Evolutionary conservation across 2,329 filamentous ascomycete species (phyloP).

Genomic region (Colletotrichum tropicale): DNA sequence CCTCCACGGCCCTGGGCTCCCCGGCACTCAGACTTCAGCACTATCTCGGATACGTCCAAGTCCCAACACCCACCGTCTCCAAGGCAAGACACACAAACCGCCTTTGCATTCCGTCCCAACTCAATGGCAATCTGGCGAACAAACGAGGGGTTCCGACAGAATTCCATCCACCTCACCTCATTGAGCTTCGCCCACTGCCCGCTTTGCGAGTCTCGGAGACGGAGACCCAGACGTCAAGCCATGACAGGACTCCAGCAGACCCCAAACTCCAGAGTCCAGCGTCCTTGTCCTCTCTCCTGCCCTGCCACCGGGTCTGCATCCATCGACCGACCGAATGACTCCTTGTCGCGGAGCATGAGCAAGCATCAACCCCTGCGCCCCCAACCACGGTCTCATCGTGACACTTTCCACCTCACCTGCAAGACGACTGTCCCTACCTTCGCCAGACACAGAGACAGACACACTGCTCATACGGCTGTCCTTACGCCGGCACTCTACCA

Average conservation of each 20-base stretch:
- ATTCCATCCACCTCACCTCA: background rate
- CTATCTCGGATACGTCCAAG: slow-evolving; percentile 4
- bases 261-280: background rate
- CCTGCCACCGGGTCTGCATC: background rate
- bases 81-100: background rate
- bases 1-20: background rate
- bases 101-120: slow-evolving; percentile 3
- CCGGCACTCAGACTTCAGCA: slow-evolving; percentile 5
- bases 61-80: background rate
- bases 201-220: background rate
- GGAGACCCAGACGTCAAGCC: background rate
- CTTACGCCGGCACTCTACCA: background rate
- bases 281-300: background rate
- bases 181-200: background rate
- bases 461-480: background rate
- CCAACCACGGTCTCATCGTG: slow-evolving; percentile 2
- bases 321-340: background rate
- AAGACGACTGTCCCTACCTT: background rate
- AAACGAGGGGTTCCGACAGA: background rate
- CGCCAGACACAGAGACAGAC: background rate
- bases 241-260: background rate
- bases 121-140: background rate
- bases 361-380: background rate
- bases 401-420: background rate
- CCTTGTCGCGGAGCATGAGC: background rate